Evolutionary conservation across 1,139 yeast species (phyloP), one percentile per base, ranked within the genome.

Genomic region (Pichia cactophila): DNA sequence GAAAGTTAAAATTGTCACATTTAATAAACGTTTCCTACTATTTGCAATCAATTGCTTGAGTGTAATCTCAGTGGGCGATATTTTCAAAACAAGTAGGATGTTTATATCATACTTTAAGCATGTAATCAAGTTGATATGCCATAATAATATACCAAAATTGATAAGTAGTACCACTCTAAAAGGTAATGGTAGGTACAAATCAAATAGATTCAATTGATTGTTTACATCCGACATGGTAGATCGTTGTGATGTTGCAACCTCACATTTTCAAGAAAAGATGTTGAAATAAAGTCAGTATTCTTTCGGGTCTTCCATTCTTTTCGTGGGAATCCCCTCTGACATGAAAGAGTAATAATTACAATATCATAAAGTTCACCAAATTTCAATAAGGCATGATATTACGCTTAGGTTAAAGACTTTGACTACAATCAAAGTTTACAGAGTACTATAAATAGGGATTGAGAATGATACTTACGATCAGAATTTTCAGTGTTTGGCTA

Each of bases 401-500:
- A 20, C 20, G 20, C 20, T 20, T 20, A 20, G 20, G 20, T 20
- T 20, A 20, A 20, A 20, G 20, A 20, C 20, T 20, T 20, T 20
- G 20, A 20, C 23, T 23, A 23, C 23, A 23, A 5, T 23, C 5
- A 23, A 23, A 23, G 9, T 28, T 26, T 11, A 35, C 23, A 33
- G 23, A 9, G 23, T 11, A 38, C 23, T 26, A n/a, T 28, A 16
- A 41, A 14, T 4, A n/a, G 17, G 35, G 4, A 2, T 31, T 31
- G 35, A 31, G 35, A 31, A 31, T 31, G 35, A 31, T 31, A 31
- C 12, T 31, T 31, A 31, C 35, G 35, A 12, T 74, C 78, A 74
- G 78, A 72, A 71, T 71, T 73, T 72, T 72, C 76, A 72, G 77
- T 72, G 79, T 74, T 68, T 65, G 68, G 68, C 66, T 50, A 54